phyloP scores from a whole-genome alignment of 2,329 filamentous ascomycete genomes.

The Dactylellina haptotyla region DNA sequence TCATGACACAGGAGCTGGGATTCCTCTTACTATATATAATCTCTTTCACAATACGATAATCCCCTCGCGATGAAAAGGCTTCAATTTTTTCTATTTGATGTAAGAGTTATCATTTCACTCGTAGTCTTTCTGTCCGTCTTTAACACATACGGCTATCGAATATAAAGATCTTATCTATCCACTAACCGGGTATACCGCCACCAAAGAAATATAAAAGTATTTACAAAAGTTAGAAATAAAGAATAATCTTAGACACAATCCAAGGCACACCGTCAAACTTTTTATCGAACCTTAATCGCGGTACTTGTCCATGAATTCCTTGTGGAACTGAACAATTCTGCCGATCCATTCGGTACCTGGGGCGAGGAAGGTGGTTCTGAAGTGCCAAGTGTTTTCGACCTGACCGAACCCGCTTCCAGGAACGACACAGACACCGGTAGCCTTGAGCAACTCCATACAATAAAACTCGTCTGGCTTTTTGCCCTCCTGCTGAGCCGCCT shows the following conservation, averaged over 20 bases:
- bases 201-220: constrained; percentile 19
- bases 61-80: too few relatives aligned
- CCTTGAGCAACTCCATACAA: constrained; percentile 87
- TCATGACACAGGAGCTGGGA: too few relatives aligned
- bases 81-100: background rate
- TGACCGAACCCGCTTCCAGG: constrained; percentile 94
- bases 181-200: constrained; percentile 15
- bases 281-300: constrained; percentile 20
- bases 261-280: background rate
- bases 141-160: too few relatives aligned
- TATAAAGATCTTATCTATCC: constrained; percentile 39
- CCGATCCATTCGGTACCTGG: constrained; percentile 95
- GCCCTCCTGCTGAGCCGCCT: constrained; percentile 77
- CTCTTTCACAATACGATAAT: too few relatives aligned
- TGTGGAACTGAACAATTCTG: constrained; percentile 87
- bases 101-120: too few relatives aligned
- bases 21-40: too few relatives aligned
- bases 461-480: constrained; percentile 91
- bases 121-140: too few relatives aligned
- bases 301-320: constrained; percentile 86
- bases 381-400: constrained; percentile 88
- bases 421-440: constrained; percentile 93
- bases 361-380: constrained; percentile 95
- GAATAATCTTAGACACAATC: background rate
- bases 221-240: constrained; percentile 26